Evolutionary conservation across 176 grass and related monocot genomes (phyloP).

Genomic region (Musa acuminata): DNA sequence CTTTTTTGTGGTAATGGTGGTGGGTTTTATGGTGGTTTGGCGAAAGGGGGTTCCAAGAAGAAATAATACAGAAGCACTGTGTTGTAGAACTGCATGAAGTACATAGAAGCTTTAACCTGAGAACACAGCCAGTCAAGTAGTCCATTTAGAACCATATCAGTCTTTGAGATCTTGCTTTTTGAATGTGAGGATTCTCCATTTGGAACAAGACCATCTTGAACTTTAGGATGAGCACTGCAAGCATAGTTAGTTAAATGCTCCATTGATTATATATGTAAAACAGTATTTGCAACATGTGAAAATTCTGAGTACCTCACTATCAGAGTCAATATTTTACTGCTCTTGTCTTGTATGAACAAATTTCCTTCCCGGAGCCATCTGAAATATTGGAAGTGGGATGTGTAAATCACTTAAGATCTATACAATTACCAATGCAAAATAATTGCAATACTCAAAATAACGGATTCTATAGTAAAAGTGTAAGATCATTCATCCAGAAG

Average conservation of each 20-base stretch:
- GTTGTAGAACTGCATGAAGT: not conserved
- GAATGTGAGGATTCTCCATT: conserved; percentile 84
- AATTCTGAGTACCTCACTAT: conserved; percentile 53
- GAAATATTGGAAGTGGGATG: conserved; percentile 10
- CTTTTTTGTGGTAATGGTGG: too few relatives aligned
- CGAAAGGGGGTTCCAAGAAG: too few relatives aligned
- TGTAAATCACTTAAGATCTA: not conserved
- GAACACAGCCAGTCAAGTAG: conserved; percentile 88
- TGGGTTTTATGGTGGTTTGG: too few relatives aligned
- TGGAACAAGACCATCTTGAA: conserved; percentile 40
- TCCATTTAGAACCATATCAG: conserved; percentile 57
- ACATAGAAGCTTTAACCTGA: conserved; percentile 47
- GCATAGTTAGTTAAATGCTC: conserved; percentile 18
- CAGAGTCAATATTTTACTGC: conserved; percentile 68
- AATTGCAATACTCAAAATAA: not conserved
- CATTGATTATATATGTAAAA: not conserved
- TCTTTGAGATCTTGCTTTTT: conserved; percentile 70
- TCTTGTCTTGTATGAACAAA: conserved; percentile 95
- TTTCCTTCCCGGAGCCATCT: conserved; percentile 86
- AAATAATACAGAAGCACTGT: not conserved
- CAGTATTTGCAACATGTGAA: not conserved
- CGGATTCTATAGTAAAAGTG: not conserved
- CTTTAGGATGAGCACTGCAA: conserved; percentile 58
- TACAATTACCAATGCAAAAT: not conserved
- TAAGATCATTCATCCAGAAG: not conserved